Evolutionary conservation across 352 stramenopile species (phyloP), one percentile per base, ranked within the genome.

Genomic region (Phytophthora kernoviae): DNA sequence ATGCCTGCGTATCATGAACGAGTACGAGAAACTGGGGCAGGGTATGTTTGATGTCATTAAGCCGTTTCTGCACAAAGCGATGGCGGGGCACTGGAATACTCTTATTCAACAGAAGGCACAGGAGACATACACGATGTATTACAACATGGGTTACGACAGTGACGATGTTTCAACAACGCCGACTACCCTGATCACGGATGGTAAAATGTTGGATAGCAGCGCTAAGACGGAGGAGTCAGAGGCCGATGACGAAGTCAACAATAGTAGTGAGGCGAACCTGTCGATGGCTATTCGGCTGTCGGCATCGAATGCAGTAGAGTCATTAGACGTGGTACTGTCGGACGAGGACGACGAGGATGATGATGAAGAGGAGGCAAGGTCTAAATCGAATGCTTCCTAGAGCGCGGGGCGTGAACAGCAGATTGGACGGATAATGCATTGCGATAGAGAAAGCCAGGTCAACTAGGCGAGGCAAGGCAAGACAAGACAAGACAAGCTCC

Each of bases 81-180:
- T 77, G 45, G 62, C 67, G 41, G 62, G 70, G 27, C 86, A 94
- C 65, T 94, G 86, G 86, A 94, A 94, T 71, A 72, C 71, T 37
- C 70, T 93, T 33, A 94, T 92, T 51, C 86, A 93, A 66, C 84
- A 93, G 55, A 93, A 93, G 63, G 81, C 81, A 30, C 84, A 90
- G 34, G 84, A 92, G 57, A 91, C 86, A 49, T 94, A 94, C 60
- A 92, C 83, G 43, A 77, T 91, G 56, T 94, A 94, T 51, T 94
- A 94, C 78, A 94, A 94, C 65, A 94, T 94, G 86, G 86, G 86
- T 20, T 94, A 94, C 72, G 86, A 93, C 62, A 90, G 65, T 18
- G 86, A 91, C 52, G 81, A 90, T 26, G 55, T 79, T 37, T 34
- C 73, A 40, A 67, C 66, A 14, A 60, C 70, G 15, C 45, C 58